Evolutionary conservation across 176 grass and related monocot species (phyloP).

Genomic region (Otatea glauca): DNA sequence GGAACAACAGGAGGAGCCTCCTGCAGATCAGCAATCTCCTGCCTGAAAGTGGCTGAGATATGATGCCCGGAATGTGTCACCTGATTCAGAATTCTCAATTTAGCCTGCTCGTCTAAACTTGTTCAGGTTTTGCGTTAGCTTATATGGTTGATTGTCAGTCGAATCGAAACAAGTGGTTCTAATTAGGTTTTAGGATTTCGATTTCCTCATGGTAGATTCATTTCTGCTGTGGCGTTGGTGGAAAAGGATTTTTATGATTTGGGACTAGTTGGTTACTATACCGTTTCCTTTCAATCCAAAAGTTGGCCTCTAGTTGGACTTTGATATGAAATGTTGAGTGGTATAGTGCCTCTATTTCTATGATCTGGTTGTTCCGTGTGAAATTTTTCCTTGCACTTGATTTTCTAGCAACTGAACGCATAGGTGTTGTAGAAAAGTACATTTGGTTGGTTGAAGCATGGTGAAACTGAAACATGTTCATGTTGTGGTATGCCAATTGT

Average conservation of each 20-base stretch:
- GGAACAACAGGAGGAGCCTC: constrained; percentile 37
- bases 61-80: not conserved
- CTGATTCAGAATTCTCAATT: constrained; percentile 26
- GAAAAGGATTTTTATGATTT: constrained; percentile 30
- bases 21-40: constrained; percentile 34
- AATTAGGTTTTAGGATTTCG: constrained; percentile 16
- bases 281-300: constrained; percentile 15
- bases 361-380: not conserved
- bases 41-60: constrained; percentile 37
- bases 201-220: constrained; percentile 3
- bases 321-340: constrained; percentile 18
- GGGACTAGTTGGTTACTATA: constrained; percentile 20
- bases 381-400: not conserved
- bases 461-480: not conserved
- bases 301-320: not conserved
- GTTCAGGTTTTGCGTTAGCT: constrained; percentile 35
- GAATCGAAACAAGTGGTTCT: constrained; percentile 13
- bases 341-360: not conserved
- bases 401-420: not conserved
- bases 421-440: not conserved
- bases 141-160: not conserved
- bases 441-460: not conserved
- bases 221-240: constrained; percentile 9
- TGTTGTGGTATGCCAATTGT: too few relatives aligned
- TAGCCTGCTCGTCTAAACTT: constrained; percentile 25